Evolutionary conservation across 2,329 filamentous ascomycete species (phyloP).

Genomic region (Albophoma yamanashiensis): DNA sequence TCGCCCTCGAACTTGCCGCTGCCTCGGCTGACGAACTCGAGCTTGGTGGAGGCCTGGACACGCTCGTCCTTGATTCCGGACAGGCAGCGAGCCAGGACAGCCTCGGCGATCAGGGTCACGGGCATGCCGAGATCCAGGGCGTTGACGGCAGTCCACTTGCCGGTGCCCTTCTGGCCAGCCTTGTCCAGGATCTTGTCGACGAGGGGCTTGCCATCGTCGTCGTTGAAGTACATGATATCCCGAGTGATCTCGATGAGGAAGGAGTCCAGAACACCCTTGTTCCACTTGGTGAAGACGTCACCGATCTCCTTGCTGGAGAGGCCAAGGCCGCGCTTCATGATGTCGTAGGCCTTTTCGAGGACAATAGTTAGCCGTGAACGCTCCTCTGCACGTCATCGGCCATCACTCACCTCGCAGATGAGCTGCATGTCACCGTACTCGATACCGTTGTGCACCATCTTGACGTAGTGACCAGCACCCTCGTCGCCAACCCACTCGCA

Average conservation of each 20-base stretch:
- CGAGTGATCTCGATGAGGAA: conserved; percentile 99
- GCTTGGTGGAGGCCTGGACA: conserved; percentile 65
- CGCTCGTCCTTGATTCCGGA: conserved; percentile 93
- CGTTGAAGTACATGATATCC: conserved; percentile 97
- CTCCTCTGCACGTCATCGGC: not conserved
- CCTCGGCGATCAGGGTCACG: conserved; percentile 94
- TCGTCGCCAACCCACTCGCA: conserved; percentile 99
- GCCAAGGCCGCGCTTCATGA: conserved; percentile 96
- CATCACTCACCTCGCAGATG: conserved; percentile 76
- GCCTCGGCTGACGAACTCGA: conserved; percentile 59
- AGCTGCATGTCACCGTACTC: conserved; percentile 99
- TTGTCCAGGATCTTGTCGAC: conserved; percentile 99
- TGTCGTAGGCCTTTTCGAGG: conserved; percentile 76
- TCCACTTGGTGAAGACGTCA: conserved; percentile 91
- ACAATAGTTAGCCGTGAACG: not conserved
- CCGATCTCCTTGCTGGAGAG: conserved; percentile 89
- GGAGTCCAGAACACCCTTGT: conserved; percentile 95
- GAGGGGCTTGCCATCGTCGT: conserved; percentile 80
- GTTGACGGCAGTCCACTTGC: conserved; percentile 99
- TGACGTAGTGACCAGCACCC: conserved; percentile 99
- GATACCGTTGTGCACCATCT: conserved; percentile 99
- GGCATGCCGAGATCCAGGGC: conserved; percentile 97
- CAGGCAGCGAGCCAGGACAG: conserved; percentile 89
- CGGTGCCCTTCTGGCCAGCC: conserved; percentile 98
- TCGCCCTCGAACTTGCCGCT: conserved; percentile 74